phyloP scores from a whole-genome alignment of 345 rosid genomes.

The Populus euphratica region DNA sequence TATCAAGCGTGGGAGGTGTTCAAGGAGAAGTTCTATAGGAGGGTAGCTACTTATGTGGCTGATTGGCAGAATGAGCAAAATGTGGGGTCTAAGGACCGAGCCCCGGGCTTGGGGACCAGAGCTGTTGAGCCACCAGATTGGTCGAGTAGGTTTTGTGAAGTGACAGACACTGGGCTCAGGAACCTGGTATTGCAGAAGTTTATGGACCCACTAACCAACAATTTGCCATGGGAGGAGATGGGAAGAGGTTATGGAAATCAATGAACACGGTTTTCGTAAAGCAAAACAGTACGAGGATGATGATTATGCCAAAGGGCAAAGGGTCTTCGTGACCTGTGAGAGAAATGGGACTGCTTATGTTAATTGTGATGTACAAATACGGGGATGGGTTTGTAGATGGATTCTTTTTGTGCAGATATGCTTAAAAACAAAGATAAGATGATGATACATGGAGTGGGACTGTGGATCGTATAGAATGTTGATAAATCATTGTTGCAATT shows the following conservation, averaged over 20 bases:
- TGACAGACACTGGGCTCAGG: constrained; percentile 61
- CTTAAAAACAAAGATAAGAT: neutral
- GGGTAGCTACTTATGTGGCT: constrained; percentile 85
- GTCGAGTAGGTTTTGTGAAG: constrained; percentile 71
- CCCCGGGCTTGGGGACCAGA: constrained; percentile 78
- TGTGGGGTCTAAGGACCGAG: constrained; percentile 76
- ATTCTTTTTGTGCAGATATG: neutral
- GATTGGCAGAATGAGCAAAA: constrained; percentile 80
- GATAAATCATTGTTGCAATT: too few species aligned
- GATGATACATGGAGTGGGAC: too few species aligned
- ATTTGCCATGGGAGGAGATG: constrained; percentile 53
- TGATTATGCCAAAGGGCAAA: neutral
- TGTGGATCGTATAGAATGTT: too few species aligned
- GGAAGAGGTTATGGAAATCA: neutral
- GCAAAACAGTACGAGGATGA: neutral
- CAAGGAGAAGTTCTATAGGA: constrained; percentile 74
- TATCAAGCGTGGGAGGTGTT: constrained; percentile 93
- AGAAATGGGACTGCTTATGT: neutral
- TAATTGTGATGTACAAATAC: neutral
- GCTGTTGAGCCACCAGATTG: constrained; percentile 79
- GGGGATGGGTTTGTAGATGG: neutral
- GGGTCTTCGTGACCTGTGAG: neutral
- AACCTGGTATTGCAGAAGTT: constrained; percentile 46
- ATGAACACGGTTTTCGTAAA: too few species aligned
- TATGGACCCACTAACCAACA: constrained; percentile 27